Evolutionary conservation across 208 protist genomes (phyloP), one percentile per base, ranked within the genome.

Genomic region (Lotmaria passim): DNA sequence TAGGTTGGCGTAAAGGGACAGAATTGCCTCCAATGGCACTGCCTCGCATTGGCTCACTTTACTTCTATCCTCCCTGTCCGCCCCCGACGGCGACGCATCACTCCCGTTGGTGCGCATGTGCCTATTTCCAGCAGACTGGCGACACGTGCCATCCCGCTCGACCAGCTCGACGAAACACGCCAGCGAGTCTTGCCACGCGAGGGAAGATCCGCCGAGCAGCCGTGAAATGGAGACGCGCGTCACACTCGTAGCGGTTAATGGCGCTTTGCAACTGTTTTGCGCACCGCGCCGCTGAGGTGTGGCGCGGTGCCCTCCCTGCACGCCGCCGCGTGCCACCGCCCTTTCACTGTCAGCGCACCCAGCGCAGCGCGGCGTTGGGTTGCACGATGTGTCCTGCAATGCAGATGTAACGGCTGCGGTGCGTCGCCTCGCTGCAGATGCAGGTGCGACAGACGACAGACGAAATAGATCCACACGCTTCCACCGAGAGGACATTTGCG

Each of bases 191-290:
- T 57, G 57, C 69, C 75, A 75, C 12, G 68, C 39, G 30, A 75
- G 11, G 7, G 56, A 38, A 14, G 62, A 24, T 21, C 48, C 34
- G 47, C 75, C 47, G 38, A 80, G 63, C 30, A 80, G 47, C 4
- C 68, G 60, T 2, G 63, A 69, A 48, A 78, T 56, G 47, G 61
- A 74, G 58, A 73, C 69, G 28, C 58, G 62, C 43, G 61, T 69
- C 23, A 30, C 14, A 12, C 38, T 28, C 1, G 52, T 11, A 26
- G 52, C 7, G 17, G n/a, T n/a, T n/a, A n/a, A n/a, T 41, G 36
- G 5, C 21, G 7, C 53, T 7, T 3, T 57, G 51, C 51, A 24
- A 11, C 19, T 36, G n/a, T n/a, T n/a, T n/a, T n/a, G n/a, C n/a
- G n/a, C n/a, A n/a, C n/a, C n/a, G n/a, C n/a, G n/a, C n/a, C n/a